Base-by-base conservation (phyloP, 805 yeast genomes). In the Deakozyma indianensis region DNA sequence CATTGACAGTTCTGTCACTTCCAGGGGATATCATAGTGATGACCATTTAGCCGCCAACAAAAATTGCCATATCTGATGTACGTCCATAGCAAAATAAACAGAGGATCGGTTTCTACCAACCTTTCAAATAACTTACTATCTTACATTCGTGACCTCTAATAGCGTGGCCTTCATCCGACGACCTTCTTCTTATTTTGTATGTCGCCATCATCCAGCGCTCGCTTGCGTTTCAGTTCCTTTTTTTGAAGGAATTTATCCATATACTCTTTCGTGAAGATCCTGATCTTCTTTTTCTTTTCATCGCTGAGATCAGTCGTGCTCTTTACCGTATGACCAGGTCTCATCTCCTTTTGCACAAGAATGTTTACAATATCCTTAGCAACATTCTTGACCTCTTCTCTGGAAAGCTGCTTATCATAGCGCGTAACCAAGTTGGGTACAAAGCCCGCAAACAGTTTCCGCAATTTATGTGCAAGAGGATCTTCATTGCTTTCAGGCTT, bases 391-490 rank as follows among this genome's bases (percentile, higher is more conserved):
- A 85, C 56, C 46, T 76, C 70, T 3, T 83, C 94, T 47, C 76
- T 78, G 3, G 86, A 87, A 21, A 90, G 67, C 45, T 77, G 78
- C 2, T 67, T 58, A 51, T 76, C 80, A 59, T 81, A 76, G 52
- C 74, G 75, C 51, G 78, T 77, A 45, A 88, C 68, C 56, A 83
- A 61, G 55, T 87, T 86, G 7, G 96, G 96, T 9, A 90, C 83
- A 53, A 75, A 68, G 15, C 70, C 63, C 1, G 96, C 96, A 58
- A 90, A 76, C 25, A 67, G 51, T 35, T 9, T 14, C 15, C 23
- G 29, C 15, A 27, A 20, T 20, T 32, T 32, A 7, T 7, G 18
- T 7, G 38, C 11, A 9, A n/a, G 20, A 9, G 11, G 18, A n/a
- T 32, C 38, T 7, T 32, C 38, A 7, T 32, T 7, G 11, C 18